These are phyloP conservation scores for Panaeolus papilionaceus DNA, from an alignment of 768 basidiomycete species.

Conservation along the genomic window DNA sequence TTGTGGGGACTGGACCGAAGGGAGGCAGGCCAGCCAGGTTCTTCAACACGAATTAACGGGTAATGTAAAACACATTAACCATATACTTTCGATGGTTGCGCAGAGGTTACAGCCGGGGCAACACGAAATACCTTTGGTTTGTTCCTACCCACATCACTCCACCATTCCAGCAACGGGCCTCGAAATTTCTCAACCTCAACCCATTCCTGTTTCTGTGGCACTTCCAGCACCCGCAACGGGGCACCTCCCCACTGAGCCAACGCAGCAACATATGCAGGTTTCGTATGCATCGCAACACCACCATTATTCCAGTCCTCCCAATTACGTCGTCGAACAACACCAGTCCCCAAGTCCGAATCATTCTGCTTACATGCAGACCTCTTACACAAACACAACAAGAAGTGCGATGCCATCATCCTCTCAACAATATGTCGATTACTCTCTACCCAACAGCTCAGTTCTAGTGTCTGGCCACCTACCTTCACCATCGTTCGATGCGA, in stretches of 20 bases:
- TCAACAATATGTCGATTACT: not conserved
- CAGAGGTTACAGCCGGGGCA: slow-evolving; percentile 44
- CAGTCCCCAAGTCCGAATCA: not conserved
- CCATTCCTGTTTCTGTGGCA: not conserved
- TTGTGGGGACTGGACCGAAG: slow-evolving; percentile 81
- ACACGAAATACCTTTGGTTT: not conserved
- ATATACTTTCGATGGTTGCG: slow-evolving; percentile 43
- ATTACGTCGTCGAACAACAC: not conserved
- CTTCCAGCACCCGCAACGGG: not conserved
- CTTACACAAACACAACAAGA: not conserved
- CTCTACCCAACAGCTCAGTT: not conserved
- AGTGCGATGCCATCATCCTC: not conserved
- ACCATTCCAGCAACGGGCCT: not conserved
- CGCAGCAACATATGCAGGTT: not conserved
- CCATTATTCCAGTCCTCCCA: not conserved
- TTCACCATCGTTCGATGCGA: not conserved
- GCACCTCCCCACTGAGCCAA: not conserved
- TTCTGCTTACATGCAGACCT: not conserved
- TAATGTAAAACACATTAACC: slow-evolving; percentile 62
- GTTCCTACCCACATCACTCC: slow-evolving; percentile 1
- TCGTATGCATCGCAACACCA: not conserved
- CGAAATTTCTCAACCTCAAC: not conserved
- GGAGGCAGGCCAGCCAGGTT: slow-evolving; percentile 66
- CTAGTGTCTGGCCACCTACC: not conserved
- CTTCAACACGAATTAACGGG: slow-evolving; percentile 72